Evolutionary conservation across 306 rosid genomes (phyloP).

Genomic region (Parietaria judaica): DNA sequence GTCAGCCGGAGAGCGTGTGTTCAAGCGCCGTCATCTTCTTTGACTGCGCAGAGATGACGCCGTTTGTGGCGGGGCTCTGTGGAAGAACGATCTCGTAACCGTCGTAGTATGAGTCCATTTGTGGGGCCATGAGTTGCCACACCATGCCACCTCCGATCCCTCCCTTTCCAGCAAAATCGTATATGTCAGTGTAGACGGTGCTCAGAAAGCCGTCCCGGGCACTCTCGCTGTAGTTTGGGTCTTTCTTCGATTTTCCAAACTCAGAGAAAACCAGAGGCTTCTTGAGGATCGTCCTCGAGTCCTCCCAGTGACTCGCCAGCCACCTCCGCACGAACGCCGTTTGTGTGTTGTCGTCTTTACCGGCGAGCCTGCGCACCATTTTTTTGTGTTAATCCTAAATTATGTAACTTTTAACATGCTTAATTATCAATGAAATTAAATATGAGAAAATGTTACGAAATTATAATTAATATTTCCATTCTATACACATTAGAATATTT

Average conservation of each 20-base stretch:
- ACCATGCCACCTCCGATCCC: constrained; percentile 41
- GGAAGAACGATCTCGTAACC: constrained; percentile 44
- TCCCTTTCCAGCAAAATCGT: constrained; percentile 22
- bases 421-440: no score
- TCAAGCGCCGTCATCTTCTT: constrained; percentile 10
- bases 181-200: constrained; percentile 25
- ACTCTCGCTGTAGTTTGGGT: constrained; percentile 16
- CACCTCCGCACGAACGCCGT: constrained; percentile 26
- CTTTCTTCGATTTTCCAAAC: constrained; percentile 39
- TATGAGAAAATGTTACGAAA: no score
- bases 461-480: no score
- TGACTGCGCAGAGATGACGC: constrained; percentile 36
- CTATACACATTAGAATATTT: no score
- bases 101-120: constrained; percentile 36
- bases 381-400: no score
- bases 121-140: constrained; percentile 47
- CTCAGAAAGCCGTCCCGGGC: constrained; percentile 30
- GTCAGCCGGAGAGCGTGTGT: background rate
- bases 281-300: constrained; percentile 14
- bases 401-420: no score
- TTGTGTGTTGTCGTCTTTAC: constrained; percentile 26
- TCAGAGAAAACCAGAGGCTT: constrained; percentile 31
- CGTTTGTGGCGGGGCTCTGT: constrained; percentile 23
- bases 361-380: constrained; percentile 26
- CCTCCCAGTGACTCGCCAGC: constrained; percentile 13